Conservation (phyloP, 2,329 filamentous ascomycete species). For the Aspergillus latus region DNA sequence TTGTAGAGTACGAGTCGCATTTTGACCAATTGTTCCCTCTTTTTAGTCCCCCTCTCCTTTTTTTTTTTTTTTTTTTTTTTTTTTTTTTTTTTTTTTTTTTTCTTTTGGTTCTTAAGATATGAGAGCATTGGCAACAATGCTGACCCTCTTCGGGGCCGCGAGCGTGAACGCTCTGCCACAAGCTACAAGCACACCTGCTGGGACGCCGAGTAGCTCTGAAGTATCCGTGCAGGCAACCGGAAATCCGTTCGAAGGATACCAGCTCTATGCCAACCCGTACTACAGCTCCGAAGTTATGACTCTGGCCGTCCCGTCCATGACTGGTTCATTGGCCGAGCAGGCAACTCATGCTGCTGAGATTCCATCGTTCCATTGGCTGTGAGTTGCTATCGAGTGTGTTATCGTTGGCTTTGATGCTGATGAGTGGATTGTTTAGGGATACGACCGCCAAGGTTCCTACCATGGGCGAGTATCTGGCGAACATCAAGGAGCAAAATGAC, state of each 20-base stretch:
- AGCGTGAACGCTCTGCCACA: conserved; percentile 20
- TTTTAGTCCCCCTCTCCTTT: too few relatives aligned
- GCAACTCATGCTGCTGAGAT: conserved; percentile 51
- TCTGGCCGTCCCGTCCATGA: conserved; percentile 64
- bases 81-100: too few relatives aligned
- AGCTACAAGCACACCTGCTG: conserved; percentile 20
- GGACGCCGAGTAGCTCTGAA: conserved; percentile 18
- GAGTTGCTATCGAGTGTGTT: conserved; percentile 22
- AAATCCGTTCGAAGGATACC: conserved; percentile 53
- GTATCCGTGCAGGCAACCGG: conserved; percentile 39
- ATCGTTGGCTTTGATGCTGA: background rate
- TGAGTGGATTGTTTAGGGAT: conserved; percentile 33
- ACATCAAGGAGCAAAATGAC: conserved; percentile 50
- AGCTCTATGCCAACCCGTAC: conserved; percentile 54
- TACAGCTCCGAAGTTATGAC: conserved; percentile 55
- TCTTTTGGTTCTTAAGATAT: too few relatives aligned
- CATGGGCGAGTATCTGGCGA: conserved; percentile 49
- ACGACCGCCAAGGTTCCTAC: conserved; percentile 51
- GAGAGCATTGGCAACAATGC: conserved; percentile 20
- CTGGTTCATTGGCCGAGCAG: conserved; percentile 54
- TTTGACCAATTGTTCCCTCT: too few relatives aligned
- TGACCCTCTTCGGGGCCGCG: conserved; percentile 21
- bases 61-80: too few relatives aligned
- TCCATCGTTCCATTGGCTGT: conserved; percentile 56
- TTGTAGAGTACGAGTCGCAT: too few relatives aligned